These are phyloP conservation scores for Solanum bulbocastanum DNA, from an alignment of 257 asterid species.

Conservation along the genomic window DNA sequence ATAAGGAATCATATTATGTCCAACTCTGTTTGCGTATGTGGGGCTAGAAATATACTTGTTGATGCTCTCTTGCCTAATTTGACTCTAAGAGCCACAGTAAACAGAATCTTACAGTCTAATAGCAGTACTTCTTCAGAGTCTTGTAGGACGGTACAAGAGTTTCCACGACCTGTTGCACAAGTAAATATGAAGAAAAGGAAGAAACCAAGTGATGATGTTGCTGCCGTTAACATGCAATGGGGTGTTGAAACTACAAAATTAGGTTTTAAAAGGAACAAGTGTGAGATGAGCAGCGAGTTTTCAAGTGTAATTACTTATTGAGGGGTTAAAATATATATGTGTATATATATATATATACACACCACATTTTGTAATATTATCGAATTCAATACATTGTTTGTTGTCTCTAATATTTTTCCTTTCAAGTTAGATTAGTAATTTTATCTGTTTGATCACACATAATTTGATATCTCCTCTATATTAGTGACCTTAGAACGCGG, in stretches of 20 bases:
- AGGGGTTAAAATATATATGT: neutral
- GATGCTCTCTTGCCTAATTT: constrained; percentile 89
- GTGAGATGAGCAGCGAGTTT: neutral
- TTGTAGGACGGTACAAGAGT: constrained; percentile 30
- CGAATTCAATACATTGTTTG: neutral
- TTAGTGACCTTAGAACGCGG: too few relatives aligned
- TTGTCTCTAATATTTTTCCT: neutral
- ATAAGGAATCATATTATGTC: constrained; percentile 73
- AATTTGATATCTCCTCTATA: neutral
- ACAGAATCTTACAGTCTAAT: constrained; percentile 59
- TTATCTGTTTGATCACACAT: neutral
- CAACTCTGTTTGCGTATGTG: constrained; percentile 65
- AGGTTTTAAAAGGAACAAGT: neutral
- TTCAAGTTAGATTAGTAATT: neutral
- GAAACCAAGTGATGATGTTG: constrained; percentile 38
- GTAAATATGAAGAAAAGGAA: constrained; percentile 85
- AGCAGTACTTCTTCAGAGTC: constrained; percentile 44
- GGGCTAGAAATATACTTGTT: constrained; percentile 68
- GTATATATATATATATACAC: too few relatives aligned
- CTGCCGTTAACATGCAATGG: constrained; percentile 60
- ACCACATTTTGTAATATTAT: neutral
- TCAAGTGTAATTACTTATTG: neutral
- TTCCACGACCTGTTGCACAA: constrained; percentile 68
- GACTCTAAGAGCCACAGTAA: constrained; percentile 75
- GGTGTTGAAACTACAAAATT: constrained; percentile 5